Base-by-base conservation (phyloP, 352 stramenopile genomes). In the Halophytophthora batemanensis region DNA sequence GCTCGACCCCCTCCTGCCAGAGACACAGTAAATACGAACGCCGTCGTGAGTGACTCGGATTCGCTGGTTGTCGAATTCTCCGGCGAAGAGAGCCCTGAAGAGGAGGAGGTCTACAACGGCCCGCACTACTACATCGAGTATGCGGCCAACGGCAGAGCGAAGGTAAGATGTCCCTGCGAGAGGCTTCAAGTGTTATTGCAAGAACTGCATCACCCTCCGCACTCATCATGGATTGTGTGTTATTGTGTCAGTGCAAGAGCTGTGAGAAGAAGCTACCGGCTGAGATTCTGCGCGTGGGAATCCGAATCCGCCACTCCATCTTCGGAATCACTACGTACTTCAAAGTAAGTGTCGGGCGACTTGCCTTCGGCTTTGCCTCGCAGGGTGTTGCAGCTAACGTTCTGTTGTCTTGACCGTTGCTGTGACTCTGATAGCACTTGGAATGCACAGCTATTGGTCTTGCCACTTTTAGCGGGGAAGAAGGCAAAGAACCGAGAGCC, bases 321-420 rank as follows among this genome's bases (percentile, higher is more conserved):
- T 94, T 92, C 52, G 83, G 83, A 11, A 59, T 78, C 35, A 89
- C 74, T 0, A 90, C 67, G 18, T 94, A 94, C 46, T 91, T 77
- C 53, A 94, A 93, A 66, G 82, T 90, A 59, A 11, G 51, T 53
- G n/a, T 40, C 6, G n/a, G n/a, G n/a, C n/a, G 8, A 28, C 15
- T 17, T 50, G 3, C 1, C 19, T 21, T 37, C 31, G n/a, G 25
- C 10, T 8, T 21, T 13, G 40, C 21, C 17, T 31, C n/a, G 35
- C 22, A 36, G 31, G 21, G 17, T 0, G 21, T 13, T 23, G 47
- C 23, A 42, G 59, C 19, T 60, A 35, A 53, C 6, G 6, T 25
- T 0, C 53, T 11, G 39, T 45, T 44, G 17, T 12, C 1, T 50
- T 49, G 6, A 38, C 34, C 33, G 12, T 38, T 61, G 45, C 25